Evolutionary conservation across 257 asterid genomes (phyloP), one percentile per base, ranked within the genome.

Genomic region (Thymus quinquecostatus): DNA sequence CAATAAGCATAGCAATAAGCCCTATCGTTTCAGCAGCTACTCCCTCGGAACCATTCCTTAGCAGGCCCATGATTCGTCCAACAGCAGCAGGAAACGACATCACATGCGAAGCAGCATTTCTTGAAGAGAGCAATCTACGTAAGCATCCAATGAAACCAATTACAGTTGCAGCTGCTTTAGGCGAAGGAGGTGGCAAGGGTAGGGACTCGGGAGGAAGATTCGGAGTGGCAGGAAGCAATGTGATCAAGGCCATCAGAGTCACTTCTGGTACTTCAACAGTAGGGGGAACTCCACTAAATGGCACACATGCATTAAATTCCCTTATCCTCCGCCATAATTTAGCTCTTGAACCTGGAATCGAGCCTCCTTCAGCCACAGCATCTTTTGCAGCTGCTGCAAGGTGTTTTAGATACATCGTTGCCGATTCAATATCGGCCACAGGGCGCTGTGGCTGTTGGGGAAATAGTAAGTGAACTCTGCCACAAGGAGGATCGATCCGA

Each of bases 271-370:
- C 99, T 80, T 94, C 99, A 82, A 86, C 76, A 71, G 77, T 86
- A 68, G 86, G 84, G 65, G 99, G 98, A 47, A 94, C 95, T 61
- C 99, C 99, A 81, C 83, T 75, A 74, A 82, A 89, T 76, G 97
- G 97, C 75, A 94, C 67, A 68, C 97, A 91, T 49, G 98, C 98
- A 86, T 94, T 94, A 82, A 94, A 91, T 77, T 94, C 99, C 78
- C 99, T 88, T 72, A 94, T 91, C 78, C 99, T 82, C 45, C 99
- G 97, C 99, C 99, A 94, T 71, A 94, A 75, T 79, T 91, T 94
- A 77, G 99, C 99, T 83, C 99, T 89, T 77, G 99, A 94, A 80
- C 99, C 99, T 72, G 99, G 97, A 82, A 94, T 92, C 47, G 99
- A 94, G 75, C 99, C 99, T 75, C 99, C 99, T 84, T 94, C 99